Conservation (phyloP, 495 filamentous ascomycete genomes). For the Xylaria palmicola region DNA sequence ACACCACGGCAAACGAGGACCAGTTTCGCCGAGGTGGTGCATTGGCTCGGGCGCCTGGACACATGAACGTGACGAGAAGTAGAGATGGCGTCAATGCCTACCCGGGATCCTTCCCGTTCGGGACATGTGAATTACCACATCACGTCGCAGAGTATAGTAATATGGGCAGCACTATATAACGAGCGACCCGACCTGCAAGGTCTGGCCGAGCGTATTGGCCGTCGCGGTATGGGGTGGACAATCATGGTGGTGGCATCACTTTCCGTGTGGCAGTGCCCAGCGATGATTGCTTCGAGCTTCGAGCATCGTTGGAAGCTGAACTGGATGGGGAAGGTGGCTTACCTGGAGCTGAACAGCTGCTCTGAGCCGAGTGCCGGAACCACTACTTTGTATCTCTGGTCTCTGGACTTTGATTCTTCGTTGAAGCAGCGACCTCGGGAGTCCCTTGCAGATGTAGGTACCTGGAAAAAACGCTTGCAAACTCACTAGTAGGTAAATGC, state of each 20-base stretch:
- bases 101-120: no score
- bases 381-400: no score
- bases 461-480: not conserved
- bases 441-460: no score
- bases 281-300: no score
- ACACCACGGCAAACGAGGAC: not conserved
- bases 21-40: not conserved
- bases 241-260: not conserved
- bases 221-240: no score
- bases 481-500: not conserved
- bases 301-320: not conserved
- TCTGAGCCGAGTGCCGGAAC: not conserved
- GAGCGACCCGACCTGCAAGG: no score
- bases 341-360: not conserved
- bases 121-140: not conserved
- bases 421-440: no score
- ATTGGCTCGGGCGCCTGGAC: not conserved
- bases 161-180: not conserved
- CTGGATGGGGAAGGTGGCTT: not conserved
- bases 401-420: no score
- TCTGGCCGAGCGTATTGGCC: no score
- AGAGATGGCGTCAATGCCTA: conserved; percentile 6
- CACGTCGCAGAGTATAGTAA: not conserved
- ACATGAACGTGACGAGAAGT: not conserved
- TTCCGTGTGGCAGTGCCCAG: not conserved